These are phyloP conservation scores for Hydrangea macrophylla DNA, from an alignment of 148 eudicot species.

Conservation along the genomic window DNA sequence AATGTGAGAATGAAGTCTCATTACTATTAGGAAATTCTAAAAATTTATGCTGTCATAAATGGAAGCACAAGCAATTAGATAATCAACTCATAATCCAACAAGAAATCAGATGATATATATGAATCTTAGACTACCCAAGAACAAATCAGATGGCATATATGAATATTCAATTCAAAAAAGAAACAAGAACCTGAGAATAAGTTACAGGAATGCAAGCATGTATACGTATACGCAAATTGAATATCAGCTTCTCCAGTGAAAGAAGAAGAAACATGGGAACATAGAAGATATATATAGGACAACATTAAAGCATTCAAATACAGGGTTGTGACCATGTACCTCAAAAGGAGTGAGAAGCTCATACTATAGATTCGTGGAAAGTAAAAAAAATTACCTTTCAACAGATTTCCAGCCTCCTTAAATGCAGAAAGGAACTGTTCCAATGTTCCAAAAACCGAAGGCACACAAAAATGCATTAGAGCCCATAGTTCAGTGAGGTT, in stretches of 20 bases:
- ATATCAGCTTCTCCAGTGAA: background rate
- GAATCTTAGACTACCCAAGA: background rate
- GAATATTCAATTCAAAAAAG: background rate
- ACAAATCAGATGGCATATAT: background rate
- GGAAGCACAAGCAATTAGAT: conserved; percentile 8
- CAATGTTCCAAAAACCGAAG: conserved; percentile 72
- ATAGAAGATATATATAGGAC: background rate
- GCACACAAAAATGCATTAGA: conserved; percentile 92
- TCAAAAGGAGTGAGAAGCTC: background rate
- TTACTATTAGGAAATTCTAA: background rate
- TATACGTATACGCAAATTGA: background rate
- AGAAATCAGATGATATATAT: background rate
- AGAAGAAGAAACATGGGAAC: background rate
- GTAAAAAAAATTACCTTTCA: conserved; percentile 37
- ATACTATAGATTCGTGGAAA: conserved; percentile 6
- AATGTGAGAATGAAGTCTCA: background rate
- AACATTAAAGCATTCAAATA: background rate
- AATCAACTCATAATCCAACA: conserved; percentile 8
- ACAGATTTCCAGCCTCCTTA: conserved; percentile 71
- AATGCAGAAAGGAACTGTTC: conserved; percentile 71
- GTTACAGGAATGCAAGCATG: background rate
- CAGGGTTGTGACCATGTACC: background rate
- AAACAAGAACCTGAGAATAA: background rate
- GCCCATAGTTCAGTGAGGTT: conserved; percentile 96
- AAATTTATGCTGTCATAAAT: background rate